These are phyloP conservation scores for Teunomyces tritomae DNA, from an alignment of 805 yeast genomes.

Conservation along the genomic window DNA sequence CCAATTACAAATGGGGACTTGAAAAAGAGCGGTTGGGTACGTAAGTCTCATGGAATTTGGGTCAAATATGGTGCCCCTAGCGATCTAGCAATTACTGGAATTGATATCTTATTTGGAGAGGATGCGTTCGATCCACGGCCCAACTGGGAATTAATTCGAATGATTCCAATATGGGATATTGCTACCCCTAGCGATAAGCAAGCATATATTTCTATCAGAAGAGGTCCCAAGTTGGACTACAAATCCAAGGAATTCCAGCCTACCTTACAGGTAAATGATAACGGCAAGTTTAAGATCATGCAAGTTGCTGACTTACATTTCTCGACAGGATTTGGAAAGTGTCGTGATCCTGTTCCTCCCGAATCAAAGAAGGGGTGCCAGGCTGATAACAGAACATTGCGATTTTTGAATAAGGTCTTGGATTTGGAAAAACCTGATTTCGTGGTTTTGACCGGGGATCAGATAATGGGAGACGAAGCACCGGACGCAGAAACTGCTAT, in stretches of 20 bases:
- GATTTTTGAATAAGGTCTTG: constrained; percentile 59
- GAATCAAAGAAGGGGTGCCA: constrained; percentile 50
- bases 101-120: constrained; percentile 70
- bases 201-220: constrained; percentile 33
- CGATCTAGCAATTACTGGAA: constrained; percentile 46
- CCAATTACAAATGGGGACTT: constrained; percentile 37
- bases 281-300: constrained; percentile 67
- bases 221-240: constrained; percentile 33
- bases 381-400: constrained; percentile 73
- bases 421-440: constrained; percentile 80
- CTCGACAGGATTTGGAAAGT: constrained; percentile 77
- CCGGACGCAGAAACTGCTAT: constrained; percentile 82
- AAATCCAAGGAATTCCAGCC: constrained; percentile 23
- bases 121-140: constrained; percentile 78
- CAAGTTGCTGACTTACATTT: constrained; percentile 93
- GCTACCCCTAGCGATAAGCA: constrained; percentile 19
- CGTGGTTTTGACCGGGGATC: constrained; percentile 89
- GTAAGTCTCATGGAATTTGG: constrained; percentile 56
- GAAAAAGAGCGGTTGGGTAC: constrained; percentile 44
- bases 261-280: constrained; percentile 31
- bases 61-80: constrained; percentile 47
- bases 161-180: constrained; percentile 19
- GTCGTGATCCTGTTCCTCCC: constrained; percentile 71
- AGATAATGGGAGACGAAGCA: constrained; percentile 73
- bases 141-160: constrained; percentile 52